Evolutionary conservation across 2,329 filamentous ascomycete genomes (phyloP).

Genomic region (Ophiostoma sp.): DNA sequence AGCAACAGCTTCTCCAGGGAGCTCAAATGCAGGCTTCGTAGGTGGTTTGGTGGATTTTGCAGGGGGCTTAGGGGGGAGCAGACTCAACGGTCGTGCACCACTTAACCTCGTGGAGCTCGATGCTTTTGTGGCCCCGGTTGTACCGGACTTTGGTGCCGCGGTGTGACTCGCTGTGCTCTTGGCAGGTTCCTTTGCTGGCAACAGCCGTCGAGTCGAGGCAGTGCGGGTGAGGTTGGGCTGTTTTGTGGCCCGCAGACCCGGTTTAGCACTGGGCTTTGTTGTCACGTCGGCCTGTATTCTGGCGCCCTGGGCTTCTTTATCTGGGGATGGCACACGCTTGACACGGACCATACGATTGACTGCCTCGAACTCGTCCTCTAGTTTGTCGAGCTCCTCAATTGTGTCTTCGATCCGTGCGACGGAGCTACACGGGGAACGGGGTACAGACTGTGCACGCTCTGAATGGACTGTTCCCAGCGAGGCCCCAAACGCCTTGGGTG

Average conservation of each 20-base stretch:
- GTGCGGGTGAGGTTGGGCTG: conserved; percentile 13
- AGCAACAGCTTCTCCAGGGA: conserved; percentile 58
- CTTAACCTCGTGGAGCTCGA: conserved; percentile 19
- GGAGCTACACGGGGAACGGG: conserved; percentile 23
- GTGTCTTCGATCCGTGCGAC: conserved; percentile 55
- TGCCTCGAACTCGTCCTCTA: conserved; percentile 58
- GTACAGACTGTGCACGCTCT: conserved; percentile 18
- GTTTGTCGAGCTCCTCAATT: conserved; percentile 54
- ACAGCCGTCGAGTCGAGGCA: not conserved
- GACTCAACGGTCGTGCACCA: conserved; percentile 37
- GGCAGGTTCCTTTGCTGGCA: not conserved
- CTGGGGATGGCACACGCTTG: conserved; percentile 33
- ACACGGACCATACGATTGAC: conserved; percentile 40
- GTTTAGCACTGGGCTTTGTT: conserved; percentile 38
- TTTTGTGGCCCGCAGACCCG: not conserved
- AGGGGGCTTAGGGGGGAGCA: conserved; percentile 43
- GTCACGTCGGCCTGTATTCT: conserved; percentile 28
- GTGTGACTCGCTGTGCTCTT: not conserved
- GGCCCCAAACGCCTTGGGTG: conserved; percentile 16
- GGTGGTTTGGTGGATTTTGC: conserved; percentile 50
- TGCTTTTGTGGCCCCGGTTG: conserved; percentile 28
- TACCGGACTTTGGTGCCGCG: not conserved
- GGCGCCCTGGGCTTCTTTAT: conserved; percentile 29
- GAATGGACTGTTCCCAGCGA: conserved; percentile 5
- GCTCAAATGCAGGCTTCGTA: conserved; percentile 54